These are phyloP conservation scores for Colletotrichum cordylinicola DNA, from an alignment of 2,329 filamentous ascomycete species.

Conservation along the genomic window DNA sequence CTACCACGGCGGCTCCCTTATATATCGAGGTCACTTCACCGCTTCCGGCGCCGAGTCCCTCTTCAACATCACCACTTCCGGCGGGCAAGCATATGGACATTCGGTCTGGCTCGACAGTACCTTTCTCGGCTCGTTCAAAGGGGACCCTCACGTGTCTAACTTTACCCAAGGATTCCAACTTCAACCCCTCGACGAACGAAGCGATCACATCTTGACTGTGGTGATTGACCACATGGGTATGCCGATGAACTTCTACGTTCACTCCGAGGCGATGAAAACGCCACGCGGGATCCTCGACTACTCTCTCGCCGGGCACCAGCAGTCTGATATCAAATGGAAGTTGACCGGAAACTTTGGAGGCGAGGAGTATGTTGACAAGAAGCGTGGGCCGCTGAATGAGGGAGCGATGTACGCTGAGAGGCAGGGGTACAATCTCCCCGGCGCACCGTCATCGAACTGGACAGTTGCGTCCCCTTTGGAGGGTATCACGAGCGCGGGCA, in stretches of 20 bases:
- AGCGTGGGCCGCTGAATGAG: slow-evolving; percentile 65
- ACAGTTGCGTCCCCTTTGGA: slow-evolving; percentile 47
- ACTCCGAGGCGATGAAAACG: slow-evolving; percentile 61
- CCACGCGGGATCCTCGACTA: slow-evolving; percentile 65
- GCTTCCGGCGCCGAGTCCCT: slow-evolving; percentile 61
- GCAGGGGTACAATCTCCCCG: slow-evolving; percentile 52
- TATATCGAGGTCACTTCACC: slow-evolving; percentile 71
- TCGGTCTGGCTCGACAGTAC: slow-evolving; percentile 68
- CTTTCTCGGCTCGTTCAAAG: slow-evolving; percentile 38
- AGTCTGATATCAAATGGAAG: slow-evolving; percentile 61
- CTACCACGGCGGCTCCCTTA: slow-evolving; percentile 67
- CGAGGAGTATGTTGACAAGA: slow-evolving; percentile 60
- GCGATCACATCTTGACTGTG: slow-evolving; percentile 67
- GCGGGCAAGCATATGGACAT: slow-evolving; percentile 69
- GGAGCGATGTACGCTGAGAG: slow-evolving; percentile 62
- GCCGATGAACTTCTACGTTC: slow-evolving; percentile 65
- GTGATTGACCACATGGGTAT: slow-evolving; percentile 74
- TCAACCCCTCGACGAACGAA: slow-evolving; percentile 38
- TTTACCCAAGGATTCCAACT: slow-evolving; percentile 51
- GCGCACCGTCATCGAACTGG: slow-evolving; percentile 31
- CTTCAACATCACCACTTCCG: slow-evolving; percentile 62
- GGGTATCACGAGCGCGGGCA: slow-evolving; percentile 49
- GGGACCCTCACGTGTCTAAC: not conserved
- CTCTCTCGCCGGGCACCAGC: slow-evolving; percentile 49
- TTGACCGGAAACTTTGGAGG: slow-evolving; percentile 66